phyloP scores from a whole-genome alignment of 2,329 filamentous ascomycete species.

The Alternaria sp. region DNA sequence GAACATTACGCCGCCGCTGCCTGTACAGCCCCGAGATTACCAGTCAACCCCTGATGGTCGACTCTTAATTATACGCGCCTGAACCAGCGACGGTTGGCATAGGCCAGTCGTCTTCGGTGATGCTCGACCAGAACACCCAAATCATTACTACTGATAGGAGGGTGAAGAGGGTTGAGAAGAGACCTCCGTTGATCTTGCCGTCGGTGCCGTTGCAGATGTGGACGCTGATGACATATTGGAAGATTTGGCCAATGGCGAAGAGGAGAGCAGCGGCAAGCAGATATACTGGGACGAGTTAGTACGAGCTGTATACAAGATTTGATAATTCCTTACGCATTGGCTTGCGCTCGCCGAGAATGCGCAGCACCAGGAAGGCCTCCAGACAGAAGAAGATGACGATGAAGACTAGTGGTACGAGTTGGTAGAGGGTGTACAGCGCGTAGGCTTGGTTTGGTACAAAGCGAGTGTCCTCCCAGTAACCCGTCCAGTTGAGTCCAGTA shows the following conservation, averaged over 20 bases:
- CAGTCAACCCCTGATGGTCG: conserved; percentile 14
- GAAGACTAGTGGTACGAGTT: conserved; percentile 87
- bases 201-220: conserved; percentile 86
- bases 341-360: conserved; percentile 84
- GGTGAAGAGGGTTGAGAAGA: conserved; percentile 95
- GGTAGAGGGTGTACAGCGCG: conserved; percentile 92
- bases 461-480: conserved; percentile 70
- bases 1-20: conserved; percentile 44
- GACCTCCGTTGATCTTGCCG: conserved; percentile 88
- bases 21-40: conserved; percentile 31
- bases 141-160: conserved; percentile 81
- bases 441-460: conserved; percentile 71
- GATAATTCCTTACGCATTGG: conserved; percentile 77
- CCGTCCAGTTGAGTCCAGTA: conserved; percentile 87
- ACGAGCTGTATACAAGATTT: background rate
- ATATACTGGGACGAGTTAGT: conserved; percentile 66
- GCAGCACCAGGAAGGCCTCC: conserved; percentile 83
- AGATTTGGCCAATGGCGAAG: conserved; percentile 92
- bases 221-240: conserved; percentile 92
- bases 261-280: conserved; percentile 76
- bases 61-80: conserved; percentile 50
- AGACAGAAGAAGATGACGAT: conserved; percentile 87
- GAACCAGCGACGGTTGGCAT: conserved; percentile 57
- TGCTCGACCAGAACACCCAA: conserved; percentile 98
- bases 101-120: conserved; percentile 98